A percentile compares a stretch with the other conserved stretches of the same genome.
Evolutionary conservation across 768 basidiomycete genomes (phyloP).

Genomic region (Ephemerocybe angulata): DNA sequence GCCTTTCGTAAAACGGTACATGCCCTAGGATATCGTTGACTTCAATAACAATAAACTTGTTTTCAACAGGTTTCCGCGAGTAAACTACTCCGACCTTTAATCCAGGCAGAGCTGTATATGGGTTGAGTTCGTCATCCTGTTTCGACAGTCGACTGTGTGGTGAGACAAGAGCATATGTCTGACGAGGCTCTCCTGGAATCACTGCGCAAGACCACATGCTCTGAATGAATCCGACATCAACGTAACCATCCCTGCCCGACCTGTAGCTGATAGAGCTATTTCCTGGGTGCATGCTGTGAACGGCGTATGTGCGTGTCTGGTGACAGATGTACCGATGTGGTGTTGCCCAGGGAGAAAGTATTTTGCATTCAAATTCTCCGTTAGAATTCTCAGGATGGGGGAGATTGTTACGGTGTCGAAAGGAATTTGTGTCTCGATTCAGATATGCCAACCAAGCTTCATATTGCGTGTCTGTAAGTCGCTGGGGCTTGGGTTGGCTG

Average conservation of each 20-base stretch:
- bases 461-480: no score
- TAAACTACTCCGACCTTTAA: neutral
- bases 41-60: neutral
- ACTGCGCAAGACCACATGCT: neutral
- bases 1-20: neutral
- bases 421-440: no score
- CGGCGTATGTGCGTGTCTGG: conserved; percentile 10
- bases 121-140: neutral
- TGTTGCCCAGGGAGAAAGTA: no score
- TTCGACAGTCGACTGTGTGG: neutral
- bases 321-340: no score
- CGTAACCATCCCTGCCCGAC: neutral
- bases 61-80: neutral
- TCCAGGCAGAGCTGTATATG: neutral
- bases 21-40: neutral
- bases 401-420: no score
- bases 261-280: conserved; percentile 13
- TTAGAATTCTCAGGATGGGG: no score
- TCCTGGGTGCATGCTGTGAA: conserved; percentile 6
- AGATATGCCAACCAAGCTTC: no score
- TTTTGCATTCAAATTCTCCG: no score
- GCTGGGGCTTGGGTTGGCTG: no score
- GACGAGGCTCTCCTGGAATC: neutral
- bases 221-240: neutral
- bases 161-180: neutral